phyloP scores from a whole-genome alignment of 495 filamentous ascomycete genomes.

The Daldinia grandis region DNA sequence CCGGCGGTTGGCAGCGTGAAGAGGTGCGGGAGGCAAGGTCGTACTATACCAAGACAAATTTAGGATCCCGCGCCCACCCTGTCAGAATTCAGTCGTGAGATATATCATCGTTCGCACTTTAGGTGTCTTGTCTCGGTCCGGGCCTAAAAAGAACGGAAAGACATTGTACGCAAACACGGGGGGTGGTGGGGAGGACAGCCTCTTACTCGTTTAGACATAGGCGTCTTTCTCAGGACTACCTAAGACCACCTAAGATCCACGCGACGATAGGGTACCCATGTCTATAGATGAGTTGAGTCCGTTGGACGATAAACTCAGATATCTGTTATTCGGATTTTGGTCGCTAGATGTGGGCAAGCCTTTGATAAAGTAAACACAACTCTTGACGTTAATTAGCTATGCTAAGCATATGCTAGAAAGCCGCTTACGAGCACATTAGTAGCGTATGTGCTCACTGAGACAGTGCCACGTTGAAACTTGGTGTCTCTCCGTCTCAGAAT shows the following conservation, averaged over 20 bases:
- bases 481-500: slow-evolving; percentile 25
- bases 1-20: neutral
- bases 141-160: slow-evolving; percentile 22
- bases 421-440: neutral
- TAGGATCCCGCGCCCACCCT: neutral
- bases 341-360: neutral
- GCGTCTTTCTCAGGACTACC: neutral
- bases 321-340: neutral
- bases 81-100: neutral
- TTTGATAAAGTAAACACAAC: neutral
- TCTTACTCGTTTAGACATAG: neutral
- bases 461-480: slow-evolving; percentile 40
- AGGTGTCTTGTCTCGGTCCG: slow-evolving; percentile 20
- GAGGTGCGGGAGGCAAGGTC: neutral
- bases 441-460: slow-evolving; percentile 28
- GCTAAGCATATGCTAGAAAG: neutral
- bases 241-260: slow-evolving; percentile 10
- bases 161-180: slow-evolving; percentile 10
- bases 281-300: neutral
- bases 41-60: neutral
- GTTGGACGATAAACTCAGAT: neutral
- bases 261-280: neutral
- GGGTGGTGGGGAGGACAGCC: slow-evolving; percentile 7
- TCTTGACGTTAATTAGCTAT: slow-evolving; percentile 9
- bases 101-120: neutral